Evolutionary conservation across 164 flowering plant genomes (phyloP), one percentile per base, ranked within the genome.

Genomic region (Aristolochia fimbriata): DNA sequence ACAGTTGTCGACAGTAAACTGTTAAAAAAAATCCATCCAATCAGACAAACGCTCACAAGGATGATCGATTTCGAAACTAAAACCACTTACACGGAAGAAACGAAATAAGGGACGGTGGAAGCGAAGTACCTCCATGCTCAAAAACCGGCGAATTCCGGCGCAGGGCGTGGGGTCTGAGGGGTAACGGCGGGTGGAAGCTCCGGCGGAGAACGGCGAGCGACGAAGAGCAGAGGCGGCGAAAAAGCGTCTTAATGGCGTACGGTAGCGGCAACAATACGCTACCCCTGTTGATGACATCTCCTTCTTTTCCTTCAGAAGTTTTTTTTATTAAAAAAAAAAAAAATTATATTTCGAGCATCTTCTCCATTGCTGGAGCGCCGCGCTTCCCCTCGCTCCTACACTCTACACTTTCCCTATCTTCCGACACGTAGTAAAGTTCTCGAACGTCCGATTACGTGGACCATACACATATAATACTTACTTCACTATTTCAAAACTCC

Each of bases 111-210:
- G 41, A 19, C 14, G 22, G 50, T 37, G 19, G 30, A 50, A 60
- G 25, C 31, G 19, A 60, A 24, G 53, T 60, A 60, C 62, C 62
- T 60, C 62, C 62, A 60, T 60, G 48, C 20, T 30, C 12, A 60
- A 51, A 52, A 60, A 60, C 37, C 27, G 62, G 45, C 55, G 31
- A 31, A 47, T 22, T 11, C 43, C 57, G 27, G 48, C 49, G 24
- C 17, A 30, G 24, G 49, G 55, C 21, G 37, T 16, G 22, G 64
- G 64, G 2, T 33, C 11, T 13, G 8, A 30, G 30, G 23, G 48
- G 27, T 5, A 51, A 25, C 24, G 47, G n/a, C 12, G 15, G 57
- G 14, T 17, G 31, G 57, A n/a, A 21, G 22, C 11, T 24, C 17
- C 47, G 25, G 37, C 25, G 47, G 15, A 15, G 31, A 14, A 11